These are phyloP conservation scores for Arachis stenosperma DNA, from an alignment of 306 rosid genomes.

Conservation along the genomic window DNA sequence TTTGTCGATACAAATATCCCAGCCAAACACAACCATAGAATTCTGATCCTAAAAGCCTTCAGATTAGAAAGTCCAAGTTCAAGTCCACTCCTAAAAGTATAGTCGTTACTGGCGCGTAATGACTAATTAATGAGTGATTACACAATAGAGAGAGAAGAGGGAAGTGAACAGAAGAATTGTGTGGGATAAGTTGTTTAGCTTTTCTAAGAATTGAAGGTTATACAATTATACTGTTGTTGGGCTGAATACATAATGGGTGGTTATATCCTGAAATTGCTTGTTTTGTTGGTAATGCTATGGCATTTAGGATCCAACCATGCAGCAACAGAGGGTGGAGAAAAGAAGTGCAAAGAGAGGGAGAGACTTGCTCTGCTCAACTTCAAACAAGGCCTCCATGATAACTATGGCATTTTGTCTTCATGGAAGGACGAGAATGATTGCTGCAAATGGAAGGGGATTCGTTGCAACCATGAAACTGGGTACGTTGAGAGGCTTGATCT, in stretches of 20 bases:
- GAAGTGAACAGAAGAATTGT: no score
- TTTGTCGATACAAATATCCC: no score
- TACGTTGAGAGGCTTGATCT: conserved; percentile 40
- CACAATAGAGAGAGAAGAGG: no score
- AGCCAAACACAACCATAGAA: no score
- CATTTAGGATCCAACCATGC: not conserved
- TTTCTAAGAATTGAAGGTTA: no score
- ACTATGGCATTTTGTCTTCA: not conserved
- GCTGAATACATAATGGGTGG: not conserved
- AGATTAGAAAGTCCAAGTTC: no score
- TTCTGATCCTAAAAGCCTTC: no score
- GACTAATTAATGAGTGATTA: no score
- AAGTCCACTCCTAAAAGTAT: no score
- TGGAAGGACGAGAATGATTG: conserved; percentile 31
- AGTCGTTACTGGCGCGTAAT: no score
- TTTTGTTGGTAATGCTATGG: not conserved
- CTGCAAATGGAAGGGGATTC: conserved; percentile 41
- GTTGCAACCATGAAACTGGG: conserved; percentile 20
- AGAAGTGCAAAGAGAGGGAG: conserved; percentile 18
- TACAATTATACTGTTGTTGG: not conserved
- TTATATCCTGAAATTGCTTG: not conserved
- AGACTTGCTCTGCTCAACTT: conserved; percentile 23
- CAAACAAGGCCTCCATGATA: conserved; percentile 4
- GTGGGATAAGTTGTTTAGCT: not conserved
- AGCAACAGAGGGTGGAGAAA: not conserved